Evolutionary conservation across 176 grass and related monocot species (phyloP), one percentile per base, ranked within the genome.

Genomic region (Rhynchospora pubera): DNA sequence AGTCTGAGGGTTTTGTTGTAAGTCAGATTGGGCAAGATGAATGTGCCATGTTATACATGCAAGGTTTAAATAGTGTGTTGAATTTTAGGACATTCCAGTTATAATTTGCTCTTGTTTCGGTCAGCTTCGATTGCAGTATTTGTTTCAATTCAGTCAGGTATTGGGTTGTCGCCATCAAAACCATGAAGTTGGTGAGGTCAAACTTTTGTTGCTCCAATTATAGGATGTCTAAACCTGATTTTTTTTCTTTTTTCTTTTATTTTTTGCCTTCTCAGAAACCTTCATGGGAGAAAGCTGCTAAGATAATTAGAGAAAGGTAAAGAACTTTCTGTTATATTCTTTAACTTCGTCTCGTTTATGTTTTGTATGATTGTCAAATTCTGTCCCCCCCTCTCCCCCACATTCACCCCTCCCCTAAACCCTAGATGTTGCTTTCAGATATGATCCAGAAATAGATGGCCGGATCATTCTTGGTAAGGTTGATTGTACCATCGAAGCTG

Each of bases 381-480:
- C 19, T 0, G 16, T 10, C 8, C 67, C 84, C 34, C 8, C 79
- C n/a, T n/a, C n/a, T n/a, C n/a, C 50, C 10, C 0, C 10, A 9
- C 48, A 39, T 39, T 39, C 34, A 9, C 32, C 15, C 30, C 13
- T 82, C 84, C 39, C 80, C n/a, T 42, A 5, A 1, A 5, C 11
- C 7, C 3, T 55, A 10, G 0, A 28, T 77, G 50, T 32, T 77
- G 72, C 62, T 74, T 89, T 76, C 78, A 99, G 97, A 89, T 90
- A 95, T 95, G 91, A 99, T 85, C 97, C 93, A 84, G 97, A 95
- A 86, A 95, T 93, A 82, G 97, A 99, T 84, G 93, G 93, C 43
- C 86, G 92, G 77, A 99, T 99, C 82, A 74, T 99, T 82, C 77
- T 95, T 30, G 87, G 77, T 80, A 99, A 87, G 15, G 93, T 95